Evolutionary conservation across 352 stramenopile genomes (phyloP), one percentile per base, ranked within the genome.

Genomic region (Pythium scleroteichum): DNA sequence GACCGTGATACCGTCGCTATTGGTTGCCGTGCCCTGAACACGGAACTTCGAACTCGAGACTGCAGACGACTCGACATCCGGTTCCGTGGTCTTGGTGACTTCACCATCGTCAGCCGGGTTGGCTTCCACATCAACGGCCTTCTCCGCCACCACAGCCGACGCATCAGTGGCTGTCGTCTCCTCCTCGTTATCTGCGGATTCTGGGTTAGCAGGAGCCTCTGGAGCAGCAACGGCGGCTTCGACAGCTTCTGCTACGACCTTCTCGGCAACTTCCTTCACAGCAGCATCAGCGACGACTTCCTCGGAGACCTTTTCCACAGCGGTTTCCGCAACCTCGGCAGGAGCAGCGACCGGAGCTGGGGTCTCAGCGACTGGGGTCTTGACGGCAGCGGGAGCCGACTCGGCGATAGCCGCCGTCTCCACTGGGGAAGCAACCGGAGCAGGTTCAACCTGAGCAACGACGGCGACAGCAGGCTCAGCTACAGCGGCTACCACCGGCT

Each of bases 21-120:
- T 68, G n/a, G 77, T 80, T 49, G 59, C 72, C 45, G 80, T 72
- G 46, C 74, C 71, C 6, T 73, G 40, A 27, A 86, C 78, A 22
- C 73, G 69, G 59, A 80, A 86, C 44, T 59, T 48, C 22, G 44
- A 3, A 0, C 24, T 14, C 4, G 19, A 22, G 0, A 33, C 14
- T 1, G 46, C 13, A 1, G 59, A 60, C 29, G 46, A 35, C 45
- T 72, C 49, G 33, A 61, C 12, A 45, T 68, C 66, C 17, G 62
- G 35, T 46, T 64, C 55, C 3, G 23, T 51, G 40, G 45, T 39
- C 46, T 66, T 64, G 19, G 54, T 62, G 16, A 4, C 46, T 44
- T 61, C 54, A 47, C 22, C 52, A 1, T 44, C 39, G 8, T 53
- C 56, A 5, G 44, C 51, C 22, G 45, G 51, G 32, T 59, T 60